These are phyloP conservation scores for Effrenium voratum DNA, from an alignment of 73 alveolate genomes.

Conservation along the genomic window DNA sequence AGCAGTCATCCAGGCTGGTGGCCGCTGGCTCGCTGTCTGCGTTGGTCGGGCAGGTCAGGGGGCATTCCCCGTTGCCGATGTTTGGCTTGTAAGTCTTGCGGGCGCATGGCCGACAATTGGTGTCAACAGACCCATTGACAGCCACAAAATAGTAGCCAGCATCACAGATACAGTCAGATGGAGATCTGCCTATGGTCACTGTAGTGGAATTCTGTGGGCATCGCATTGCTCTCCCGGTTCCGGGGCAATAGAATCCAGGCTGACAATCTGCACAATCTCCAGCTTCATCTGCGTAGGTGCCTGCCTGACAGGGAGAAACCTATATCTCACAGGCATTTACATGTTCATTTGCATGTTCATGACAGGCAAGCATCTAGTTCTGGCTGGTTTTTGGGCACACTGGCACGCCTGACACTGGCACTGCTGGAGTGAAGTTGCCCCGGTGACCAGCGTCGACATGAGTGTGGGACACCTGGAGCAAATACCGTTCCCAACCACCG, in stretches of 20 bases:
- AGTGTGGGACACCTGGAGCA: slow-evolving; percentile 46
- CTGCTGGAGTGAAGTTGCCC: slow-evolving; percentile 39
- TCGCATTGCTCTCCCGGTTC: slow-evolving; percentile 27
- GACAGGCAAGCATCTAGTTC: background rate
- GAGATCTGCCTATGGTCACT: background rate
- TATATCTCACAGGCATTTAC: background rate
- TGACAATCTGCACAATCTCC: slow-evolving; percentile 30
- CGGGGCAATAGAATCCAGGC: slow-evolving; percentile 42
- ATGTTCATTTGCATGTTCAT: background rate
- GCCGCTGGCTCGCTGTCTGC: slow-evolving; percentile 31
- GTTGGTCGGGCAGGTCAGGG: slow-evolving; percentile 52
- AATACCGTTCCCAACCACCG: slow-evolving; percentile 11
- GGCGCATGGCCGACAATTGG: slow-evolving; percentile 39
- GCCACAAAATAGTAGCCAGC: slow-evolving; percentile 16
- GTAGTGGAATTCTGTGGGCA: slow-evolving; percentile 58
- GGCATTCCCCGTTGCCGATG: slow-evolving; percentile 53
- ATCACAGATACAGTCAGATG: slow-evolving; percentile 28
- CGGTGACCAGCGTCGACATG: slow-evolving; percentile 34
- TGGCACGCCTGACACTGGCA: slow-evolving; percentile 40
- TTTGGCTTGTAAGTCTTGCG: slow-evolving; percentile 52
- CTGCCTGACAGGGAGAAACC: background rate
- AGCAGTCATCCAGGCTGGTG: slow-evolving; percentile 52
- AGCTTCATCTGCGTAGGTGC: slow-evolving; percentile 25
- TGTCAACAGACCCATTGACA: background rate
- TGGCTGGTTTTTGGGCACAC: background rate